Base-by-base conservation (phyloP, 2,329 filamentous ascomycete species). In the Arthrobotrys megalospora region DNA sequence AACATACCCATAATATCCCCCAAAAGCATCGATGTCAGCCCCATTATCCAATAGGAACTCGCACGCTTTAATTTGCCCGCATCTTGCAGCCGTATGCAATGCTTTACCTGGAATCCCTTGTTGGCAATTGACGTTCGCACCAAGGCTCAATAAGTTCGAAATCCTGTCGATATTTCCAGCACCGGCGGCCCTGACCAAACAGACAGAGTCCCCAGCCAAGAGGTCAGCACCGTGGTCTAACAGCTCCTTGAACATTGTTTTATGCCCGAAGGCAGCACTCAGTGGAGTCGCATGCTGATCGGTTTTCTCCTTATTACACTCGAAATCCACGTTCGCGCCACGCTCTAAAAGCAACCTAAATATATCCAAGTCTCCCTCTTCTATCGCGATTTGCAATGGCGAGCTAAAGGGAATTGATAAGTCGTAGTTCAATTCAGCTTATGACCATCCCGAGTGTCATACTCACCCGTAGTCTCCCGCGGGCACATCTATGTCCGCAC, bases 1-100 rank as follows among this genome's bases (percentile, higher is more conserved):
- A 24, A 36, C 36, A 2, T 47, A 69, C 65, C 65, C 65, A 34
- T 69, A 60, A 36, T 69, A n/a, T 48, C 52, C 65, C 36, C 65
- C 65, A 34, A 69, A 58, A 7, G 64, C 50, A 14, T 69, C 38
- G 6, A 69, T 43, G 24, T 69, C 65, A 12, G 47, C 65, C 6
- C 52, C 65, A 3, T 60, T 28, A 36, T 60, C 12, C 11, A 69
- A 28, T 16, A 69, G 34, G n/a, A 69, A 16, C 34, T 48, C 38
- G 14, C 65, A 69, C 19, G 65, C 41, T 60, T 41, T 21, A 10
- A 60, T 58, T 21, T 69, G 19, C n/a, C 38, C 65, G n/a, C 28
- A 32, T 45, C 36, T 4, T 47, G 65, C 50, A 32, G 65, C 65
- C 5, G 24, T 43, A 24, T 69, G 52, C 28, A 69, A 14, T 6